Evolutionary conservation across 2,329 filamentous ascomycete species (phyloP).

Genomic region (Penicillium decumbens): DNA sequence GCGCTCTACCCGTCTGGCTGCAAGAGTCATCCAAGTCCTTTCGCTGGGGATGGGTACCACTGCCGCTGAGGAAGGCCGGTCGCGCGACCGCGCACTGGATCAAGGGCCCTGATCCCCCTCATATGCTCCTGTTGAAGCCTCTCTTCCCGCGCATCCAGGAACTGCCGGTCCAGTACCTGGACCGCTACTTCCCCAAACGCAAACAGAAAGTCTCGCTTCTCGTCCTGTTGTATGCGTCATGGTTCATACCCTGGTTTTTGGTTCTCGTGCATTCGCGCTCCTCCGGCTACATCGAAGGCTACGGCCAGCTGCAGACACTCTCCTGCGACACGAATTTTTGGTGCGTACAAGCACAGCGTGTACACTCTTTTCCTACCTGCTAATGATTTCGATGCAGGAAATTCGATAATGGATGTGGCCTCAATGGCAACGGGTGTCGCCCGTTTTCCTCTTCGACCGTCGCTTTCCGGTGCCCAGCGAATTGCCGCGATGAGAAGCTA

Average conservation of each 20-base stretch:
- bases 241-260: conserved; percentile 47
- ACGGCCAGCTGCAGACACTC: conserved; percentile 44
- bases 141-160: conserved; percentile 46
- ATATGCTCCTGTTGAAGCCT: conserved; percentile 44
- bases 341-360: conserved; percentile 23
- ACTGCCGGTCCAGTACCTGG: conserved; percentile 42
- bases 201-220: conserved; percentile 44
- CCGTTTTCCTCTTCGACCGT: conserved; percentile 51
- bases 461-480: conserved; percentile 55
- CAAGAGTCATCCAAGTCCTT: conserved; percentile 46
- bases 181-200: conserved; percentile 44
- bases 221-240: conserved; percentile 41
- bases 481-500: conserved; percentile 46
- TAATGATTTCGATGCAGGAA: conserved; percentile 27
- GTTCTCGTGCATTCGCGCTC: conserved; percentile 45
- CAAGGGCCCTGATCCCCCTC: conserved; percentile 46
- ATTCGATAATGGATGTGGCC: conserved; percentile 46
- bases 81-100: conserved; percentile 44
- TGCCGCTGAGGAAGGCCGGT: conserved; percentile 43
- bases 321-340: conserved; percentile 47
- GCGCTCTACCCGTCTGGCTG: conserved; percentile 44
- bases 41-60: conserved; percentile 47
- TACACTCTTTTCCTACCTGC: background rate
- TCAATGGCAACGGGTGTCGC: conserved; percentile 54
- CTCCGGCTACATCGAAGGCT: conserved; percentile 47